These are phyloP conservation scores for Colletotrichum sp. DNA, from an alignment of 2,329 filamentous ascomycete genomes.

Conservation along the genomic window DNA sequence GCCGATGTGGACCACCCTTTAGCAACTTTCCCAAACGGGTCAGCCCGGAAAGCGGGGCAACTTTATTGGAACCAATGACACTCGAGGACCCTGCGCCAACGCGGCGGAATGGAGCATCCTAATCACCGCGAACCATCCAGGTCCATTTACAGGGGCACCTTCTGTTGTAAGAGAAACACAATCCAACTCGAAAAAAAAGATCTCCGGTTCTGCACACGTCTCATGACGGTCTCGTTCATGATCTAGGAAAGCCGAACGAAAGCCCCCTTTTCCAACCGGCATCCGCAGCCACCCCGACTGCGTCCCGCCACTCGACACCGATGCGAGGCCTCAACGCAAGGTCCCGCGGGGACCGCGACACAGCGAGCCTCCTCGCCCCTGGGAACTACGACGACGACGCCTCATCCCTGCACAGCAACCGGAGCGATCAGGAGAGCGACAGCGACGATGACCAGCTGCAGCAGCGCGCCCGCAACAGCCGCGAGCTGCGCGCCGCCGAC, in stretches of 20 bases:
- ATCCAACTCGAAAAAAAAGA: not conserved
- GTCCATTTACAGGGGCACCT: not conserved
- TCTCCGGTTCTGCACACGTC: not conserved
- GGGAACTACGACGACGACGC: slow-evolving; percentile 72
- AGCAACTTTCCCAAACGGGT: not conserved
- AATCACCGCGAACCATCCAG: slow-evolving; percentile 2
- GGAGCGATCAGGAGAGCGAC: slow-evolving; percentile 76
- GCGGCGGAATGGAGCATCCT: not conserved
- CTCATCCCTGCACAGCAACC: slow-evolving; percentile 67
- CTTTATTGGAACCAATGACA: not conserved
- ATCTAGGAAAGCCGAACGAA: not conserved
- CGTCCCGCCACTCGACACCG: slow-evolving; percentile 2
- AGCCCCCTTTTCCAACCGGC: not conserved
- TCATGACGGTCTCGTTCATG: not conserved
- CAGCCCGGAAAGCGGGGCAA: not conserved
- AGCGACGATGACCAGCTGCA: slow-evolving; percentile 77
- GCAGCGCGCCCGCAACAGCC: slow-evolving; percentile 68
- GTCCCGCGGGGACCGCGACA: slow-evolving; percentile 28
- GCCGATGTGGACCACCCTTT: not conserved
- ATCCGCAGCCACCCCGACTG: not conserved
- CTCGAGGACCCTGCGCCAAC: not conserved
- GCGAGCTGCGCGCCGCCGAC: slow-evolving; percentile 73
- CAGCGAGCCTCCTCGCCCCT: slow-evolving; percentile 63
- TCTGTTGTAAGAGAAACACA: not conserved
- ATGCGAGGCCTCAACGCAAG: slow-evolving; percentile 10